Conservation (phyloP, 2,329 filamentous ascomycete genomes). For the Colletotrichum cuscutae region DNA sequence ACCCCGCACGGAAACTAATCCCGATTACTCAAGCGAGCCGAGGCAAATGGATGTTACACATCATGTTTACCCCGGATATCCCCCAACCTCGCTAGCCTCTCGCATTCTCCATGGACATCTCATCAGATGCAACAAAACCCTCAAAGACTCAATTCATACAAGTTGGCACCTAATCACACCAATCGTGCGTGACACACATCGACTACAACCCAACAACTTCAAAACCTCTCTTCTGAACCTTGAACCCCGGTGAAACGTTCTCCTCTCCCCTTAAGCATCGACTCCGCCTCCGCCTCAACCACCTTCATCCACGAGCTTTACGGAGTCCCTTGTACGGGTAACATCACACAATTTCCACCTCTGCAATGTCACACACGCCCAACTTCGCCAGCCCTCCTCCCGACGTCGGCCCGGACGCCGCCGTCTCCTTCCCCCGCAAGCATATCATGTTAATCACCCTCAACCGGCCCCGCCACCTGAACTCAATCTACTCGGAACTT, state of each 20-base stretch:
- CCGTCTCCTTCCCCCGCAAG: constrained; percentile 60
- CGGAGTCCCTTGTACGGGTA: neutral
- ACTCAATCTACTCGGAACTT: constrained; percentile 61
- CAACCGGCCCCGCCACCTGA: constrained; percentile 67
- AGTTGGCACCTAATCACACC: neutral
- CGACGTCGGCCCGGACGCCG: constrained; percentile 3
- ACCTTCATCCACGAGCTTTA: neutral
- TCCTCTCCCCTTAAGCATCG: neutral
- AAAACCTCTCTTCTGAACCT: neutral
- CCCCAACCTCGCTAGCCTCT: neutral
- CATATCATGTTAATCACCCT: constrained; percentile 70
- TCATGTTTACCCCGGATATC: constrained; percentile 1
- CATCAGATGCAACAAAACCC: neutral
- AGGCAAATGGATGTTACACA: constrained; percentile 11
- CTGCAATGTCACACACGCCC: constrained; percentile 4
- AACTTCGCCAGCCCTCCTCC: constrained; percentile 16
- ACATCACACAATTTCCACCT: too few relatives aligned
- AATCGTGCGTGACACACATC: neutral
- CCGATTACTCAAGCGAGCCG: constrained; percentile 1
- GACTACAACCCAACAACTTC: neutral
- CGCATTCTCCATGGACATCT: neutral
- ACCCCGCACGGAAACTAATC: constrained; percentile 6
- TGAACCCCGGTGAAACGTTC: constrained; percentile 1
- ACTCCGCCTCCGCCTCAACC: neutral
- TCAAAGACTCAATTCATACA: neutral